Evolutionary conservation across 2,329 filamentous ascomycete genomes (phyloP).

Genomic region (Escovopsis sp.): DNA sequence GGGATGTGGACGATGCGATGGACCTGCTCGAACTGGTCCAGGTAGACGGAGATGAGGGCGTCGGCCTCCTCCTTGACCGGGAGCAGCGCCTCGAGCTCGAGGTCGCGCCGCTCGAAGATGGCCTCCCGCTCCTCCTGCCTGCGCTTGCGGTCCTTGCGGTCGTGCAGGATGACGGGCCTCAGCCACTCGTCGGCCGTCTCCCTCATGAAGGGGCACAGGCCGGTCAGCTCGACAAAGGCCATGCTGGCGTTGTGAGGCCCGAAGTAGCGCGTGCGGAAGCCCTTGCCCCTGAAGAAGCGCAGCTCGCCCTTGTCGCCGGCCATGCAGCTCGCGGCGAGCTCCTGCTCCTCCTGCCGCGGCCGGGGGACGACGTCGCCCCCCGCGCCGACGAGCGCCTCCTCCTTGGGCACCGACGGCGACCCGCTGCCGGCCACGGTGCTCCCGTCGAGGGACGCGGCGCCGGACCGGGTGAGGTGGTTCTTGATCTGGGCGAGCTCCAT

Average conservation of each 20-base stretch:
- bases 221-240: constrained; percentile 43
- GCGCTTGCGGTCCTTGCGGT: constrained; percentile 40
- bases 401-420: constrained; percentile 32
- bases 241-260: constrained; percentile 46
- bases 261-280: constrained; percentile 45
- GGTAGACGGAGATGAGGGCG: constrained; percentile 33
- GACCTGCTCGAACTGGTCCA: constrained; percentile 40
- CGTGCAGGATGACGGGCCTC: constrained; percentile 39
- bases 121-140: constrained; percentile 37
- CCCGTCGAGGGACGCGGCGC: constrained; percentile 30
- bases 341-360: constrained; percentile 22
- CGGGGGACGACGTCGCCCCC: constrained; percentile 3
- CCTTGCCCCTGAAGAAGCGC: constrained; percentile 42
- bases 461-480: constrained; percentile 31
- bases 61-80: constrained; percentile 34
- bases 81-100: constrained; percentile 34
- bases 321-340: constrained; percentile 25
- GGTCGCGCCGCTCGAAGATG: constrained; percentile 32
- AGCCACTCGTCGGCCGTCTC: constrained; percentile 49
- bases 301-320: constrained; percentile 35
- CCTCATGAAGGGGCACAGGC: constrained; percentile 45
- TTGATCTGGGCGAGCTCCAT: constrained; percentile 44
- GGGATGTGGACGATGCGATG: constrained; percentile 45
- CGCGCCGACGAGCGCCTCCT: constrained; percentile 19
- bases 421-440: constrained; percentile 32